phyloP scores from a whole-genome alignment of 2,329 filamentous ascomycete genomes.

The Ceratocystis lukuohia region DNA sequence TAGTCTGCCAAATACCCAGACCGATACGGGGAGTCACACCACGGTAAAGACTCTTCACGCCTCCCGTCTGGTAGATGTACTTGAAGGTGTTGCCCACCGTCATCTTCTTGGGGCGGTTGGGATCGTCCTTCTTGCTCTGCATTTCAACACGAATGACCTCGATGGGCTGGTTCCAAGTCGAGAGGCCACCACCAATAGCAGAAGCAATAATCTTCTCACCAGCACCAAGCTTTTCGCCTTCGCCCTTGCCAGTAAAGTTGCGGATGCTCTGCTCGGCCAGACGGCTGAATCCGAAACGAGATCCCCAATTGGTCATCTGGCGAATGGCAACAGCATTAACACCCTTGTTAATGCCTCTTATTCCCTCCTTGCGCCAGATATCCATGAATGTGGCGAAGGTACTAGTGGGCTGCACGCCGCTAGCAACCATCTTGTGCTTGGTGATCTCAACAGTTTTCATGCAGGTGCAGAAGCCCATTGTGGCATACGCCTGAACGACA shows the following conservation, averaged over 20 bases:
- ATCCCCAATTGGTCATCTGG: conserved; percentile 99
- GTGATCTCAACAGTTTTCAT: conserved; percentile 99
- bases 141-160: conserved; percentile 99
- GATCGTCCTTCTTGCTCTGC: conserved; percentile 97
- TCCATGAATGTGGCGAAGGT: conserved; percentile 94
- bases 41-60: conserved; percentile 84
- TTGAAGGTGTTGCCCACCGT: conserved; percentile 72
- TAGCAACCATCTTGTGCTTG: conserved; percentile 82
- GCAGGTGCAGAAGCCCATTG: conserved; percentile 99
- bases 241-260: conserved; percentile 60
- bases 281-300: conserved; percentile 83
- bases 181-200: conserved; percentile 80
- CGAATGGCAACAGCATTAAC: conserved; percentile 97
- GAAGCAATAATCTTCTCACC: conserved; percentile 82
- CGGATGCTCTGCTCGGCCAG: conserved; percentile 85
- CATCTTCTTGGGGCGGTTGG: conserved; percentile 98
- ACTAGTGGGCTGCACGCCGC: conserved; percentile 71
- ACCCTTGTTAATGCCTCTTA: conserved; percentile 92
- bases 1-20: conserved; percentile 95
- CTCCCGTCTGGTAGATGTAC: conserved; percentile 88
- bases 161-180: conserved; percentile 98
- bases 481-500: conserved; percentile 95
- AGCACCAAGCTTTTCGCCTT: conserved; percentile 62
- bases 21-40: conserved; percentile 89
- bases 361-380: conserved; percentile 90